Evolutionary conservation across 441 rosid genomes (phyloP), one percentile per base, ranked within the genome.

Genomic region (Populus hybrid): DNA sequence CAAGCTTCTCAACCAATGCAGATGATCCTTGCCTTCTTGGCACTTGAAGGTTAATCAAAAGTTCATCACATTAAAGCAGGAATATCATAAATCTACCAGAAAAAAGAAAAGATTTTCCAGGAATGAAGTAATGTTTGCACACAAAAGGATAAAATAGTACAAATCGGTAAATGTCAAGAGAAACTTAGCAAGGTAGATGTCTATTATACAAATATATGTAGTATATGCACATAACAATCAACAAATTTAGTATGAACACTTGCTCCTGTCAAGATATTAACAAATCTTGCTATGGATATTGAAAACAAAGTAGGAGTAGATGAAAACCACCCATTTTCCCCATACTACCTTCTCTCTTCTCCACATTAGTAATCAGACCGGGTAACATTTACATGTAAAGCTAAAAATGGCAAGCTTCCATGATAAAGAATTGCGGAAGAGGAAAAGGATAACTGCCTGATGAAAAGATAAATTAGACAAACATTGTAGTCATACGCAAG

Each of bases 361-460:
- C 33, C 14, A 65, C 31, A 23, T 10, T 65, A 5, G 16, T 14
- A 64, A 61, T 24, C 64, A 78, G 35, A 64, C 72, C 50, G 36
- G 8, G 20, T 1, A 3, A 63, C 7, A 24, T 33, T 31, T 50
- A 28, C 24, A 40, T 36, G n/a, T 14, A n/a, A 71, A 70, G 69
- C 74, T n/a, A n/a, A 14, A 35, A 9, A 20, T 29, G 18, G 11
- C 3, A 63, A 56, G 50, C 36, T 36, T 35, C 53, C 73, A 20
- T 67, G 40, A 56, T 64, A 80, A 78, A 80, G 79, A 78, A 84
- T 78, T 35, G 53, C n/a, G 40, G 21, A 66, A 63, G 23, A 71
- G 74, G 36, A 64, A 71, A 35, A 38, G 11, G 28, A 40, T 53
- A 21, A 36, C 11, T 35, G 2, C 14, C 8, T 28, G 68, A 50